phyloP scores from a whole-genome alignment of 1,284 basidiomycete species.

The Pseudomicrostroma phylloplanum region DNA sequence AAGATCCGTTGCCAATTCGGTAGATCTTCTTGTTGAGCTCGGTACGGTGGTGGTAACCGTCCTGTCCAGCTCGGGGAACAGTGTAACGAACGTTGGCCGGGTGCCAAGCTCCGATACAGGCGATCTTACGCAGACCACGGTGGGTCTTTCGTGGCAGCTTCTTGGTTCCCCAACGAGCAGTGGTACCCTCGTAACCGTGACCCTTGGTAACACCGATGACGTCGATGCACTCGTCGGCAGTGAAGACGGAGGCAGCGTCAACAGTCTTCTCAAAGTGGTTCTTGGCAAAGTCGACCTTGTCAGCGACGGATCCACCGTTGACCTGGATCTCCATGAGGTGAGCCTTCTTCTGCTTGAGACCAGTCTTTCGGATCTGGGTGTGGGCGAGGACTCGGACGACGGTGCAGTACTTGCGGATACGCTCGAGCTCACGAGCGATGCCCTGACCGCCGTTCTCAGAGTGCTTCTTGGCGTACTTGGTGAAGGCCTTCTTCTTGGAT shows the following conservation, averaged over 20 bases:
- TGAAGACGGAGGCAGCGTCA: constrained; percentile 78
- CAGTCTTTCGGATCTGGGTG: constrained; percentile 92
- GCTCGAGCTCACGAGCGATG: constrained; percentile 90
- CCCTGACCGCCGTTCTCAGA: constrained; percentile 91
- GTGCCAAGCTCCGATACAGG: constrained; percentile 99
- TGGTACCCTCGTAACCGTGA: constrained; percentile 99
- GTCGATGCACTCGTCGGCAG: constrained; percentile 95
- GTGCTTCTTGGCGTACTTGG: constrained; percentile 96
- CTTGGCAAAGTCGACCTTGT: constrained; percentile 97
- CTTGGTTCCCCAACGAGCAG: constrained; percentile 98
- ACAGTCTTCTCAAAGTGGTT: constrained; percentile 95
- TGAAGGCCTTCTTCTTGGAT: constrained; percentile 99
- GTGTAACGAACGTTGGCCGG: constrained; percentile 99
- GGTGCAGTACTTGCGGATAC: constrained; percentile 99
- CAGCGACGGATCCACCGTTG: constrained; percentile 91
- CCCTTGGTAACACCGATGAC: constrained; percentile 98
- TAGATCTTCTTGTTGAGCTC: constrained; percentile 87
- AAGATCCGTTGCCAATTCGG: constrained; percentile 77
- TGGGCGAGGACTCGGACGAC: constrained; percentile 98
- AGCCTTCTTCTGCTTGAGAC: constrained; percentile 97
- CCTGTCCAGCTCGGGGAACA: constrained; percentile 96
- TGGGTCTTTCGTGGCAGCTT: constrained; percentile 98
- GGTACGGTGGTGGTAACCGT: constrained; percentile 98
- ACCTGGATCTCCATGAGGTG: constrained; percentile 99
- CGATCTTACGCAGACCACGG: constrained; percentile 93